Base-by-base conservation (phyloP, 2,329 filamentous ascomycete genomes). In the Colletotrichum spinosum region DNA sequence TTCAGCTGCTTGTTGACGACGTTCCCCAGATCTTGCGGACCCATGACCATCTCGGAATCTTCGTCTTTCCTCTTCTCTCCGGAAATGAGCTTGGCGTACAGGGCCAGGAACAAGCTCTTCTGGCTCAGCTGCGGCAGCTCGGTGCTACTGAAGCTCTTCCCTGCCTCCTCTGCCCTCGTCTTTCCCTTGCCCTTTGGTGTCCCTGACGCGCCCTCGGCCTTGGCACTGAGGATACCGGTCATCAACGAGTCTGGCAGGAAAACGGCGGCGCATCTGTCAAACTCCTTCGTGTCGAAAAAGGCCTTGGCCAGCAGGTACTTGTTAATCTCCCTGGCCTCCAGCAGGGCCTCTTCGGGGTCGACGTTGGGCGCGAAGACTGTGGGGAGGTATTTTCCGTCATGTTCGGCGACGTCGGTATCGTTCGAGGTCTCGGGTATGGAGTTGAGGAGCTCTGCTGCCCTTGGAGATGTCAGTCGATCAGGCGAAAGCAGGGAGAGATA, bases 11-110 rank as follows among this genome's bases (percentile, higher is more conserved):
- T 93, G 76, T 99, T 99, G 65, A 88, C 79, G 2, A 93, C 92
- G 38, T 90, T 90, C 1, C 94, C 94, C 12, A 93, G 89, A 77
- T 99, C 96, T 64, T 94, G 90, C 1, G 96, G 95, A 0, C 96
- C 96, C 79, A 98, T 88, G 55, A 99, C 92, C 92, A 97, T 97
- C 79, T 99, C 96, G 25, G 92, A 93, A 63, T 98, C 95, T 77
- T 99, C 96, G 72, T 97, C 93, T 78, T 95, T 97, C 69, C 93
- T 89, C 83, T 98, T 97, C 82, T 99, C 96, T 2, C 96, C 96
- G 0, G 94, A 92, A 69, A 98, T 87, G 74, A 94, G 94, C 74
- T 95, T 97, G 49, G 96, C 93, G 73, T 99, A 99, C 4, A 98
- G 82, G 0, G 94, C 92, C 10, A 99, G 84, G 74, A 99, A 99